These are phyloP conservation scores for Cercospora zeina DNA, from an alignment of 2,329 filamentous ascomycete species.

Conservation along the genomic window DNA sequence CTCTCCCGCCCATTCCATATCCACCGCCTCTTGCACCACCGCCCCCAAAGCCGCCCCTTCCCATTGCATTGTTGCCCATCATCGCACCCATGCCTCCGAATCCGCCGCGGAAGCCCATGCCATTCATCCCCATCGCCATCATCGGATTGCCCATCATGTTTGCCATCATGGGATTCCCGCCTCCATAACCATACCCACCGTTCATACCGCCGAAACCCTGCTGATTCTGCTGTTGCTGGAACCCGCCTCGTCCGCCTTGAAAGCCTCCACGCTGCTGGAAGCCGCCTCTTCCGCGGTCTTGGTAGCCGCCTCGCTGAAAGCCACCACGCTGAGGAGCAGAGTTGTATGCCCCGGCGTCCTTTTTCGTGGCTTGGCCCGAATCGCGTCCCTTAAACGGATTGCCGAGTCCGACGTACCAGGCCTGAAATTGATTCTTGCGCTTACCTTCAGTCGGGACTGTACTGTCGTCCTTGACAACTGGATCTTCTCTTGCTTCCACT, in stretches of 20 bases:
- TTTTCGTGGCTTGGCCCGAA: slow-evolving; percentile 41
- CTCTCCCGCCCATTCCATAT: slow-evolving; percentile 46
- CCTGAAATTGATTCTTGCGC: slow-evolving; percentile 74
- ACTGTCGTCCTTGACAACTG: slow-evolving; percentile 23
- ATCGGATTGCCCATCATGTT: slow-evolving; percentile 25
- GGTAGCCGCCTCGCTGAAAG: slow-evolving; percentile 50
- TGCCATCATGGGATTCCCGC: slow-evolving; percentile 19
- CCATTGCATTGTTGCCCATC: slow-evolving; percentile 41
- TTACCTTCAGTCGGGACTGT: slow-evolving; percentile 17
- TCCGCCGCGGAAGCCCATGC: slow-evolving; percentile 32
- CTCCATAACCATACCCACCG: slow-evolving; percentile 22
- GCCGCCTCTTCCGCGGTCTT: slow-evolving; percentile 44
- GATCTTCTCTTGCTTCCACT: slow-evolving; percentile 58
- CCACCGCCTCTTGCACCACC: slow-evolving; percentile 46
- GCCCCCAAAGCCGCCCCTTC: slow-evolving; percentile 40
- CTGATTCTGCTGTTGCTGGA: slow-evolving; percentile 30
- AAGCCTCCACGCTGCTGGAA: slow-evolving; percentile 26
- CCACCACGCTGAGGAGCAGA: slow-evolving; percentile 18
- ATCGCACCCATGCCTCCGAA: slow-evolving; percentile 43
- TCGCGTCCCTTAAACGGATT: slow-evolving; percentile 52
- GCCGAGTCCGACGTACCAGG: slow-evolving; percentile 23
- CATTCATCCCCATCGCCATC: slow-evolving; percentile 28
- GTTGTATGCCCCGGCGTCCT: slow-evolving; percentile 41
- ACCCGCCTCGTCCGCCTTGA: slow-evolving; percentile 38
- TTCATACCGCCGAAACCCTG: slow-evolving; percentile 30